phyloP scores from a whole-genome alignment of 2,329 filamentous ascomycete genomes.

The Scytalidium lignicola region DNA sequence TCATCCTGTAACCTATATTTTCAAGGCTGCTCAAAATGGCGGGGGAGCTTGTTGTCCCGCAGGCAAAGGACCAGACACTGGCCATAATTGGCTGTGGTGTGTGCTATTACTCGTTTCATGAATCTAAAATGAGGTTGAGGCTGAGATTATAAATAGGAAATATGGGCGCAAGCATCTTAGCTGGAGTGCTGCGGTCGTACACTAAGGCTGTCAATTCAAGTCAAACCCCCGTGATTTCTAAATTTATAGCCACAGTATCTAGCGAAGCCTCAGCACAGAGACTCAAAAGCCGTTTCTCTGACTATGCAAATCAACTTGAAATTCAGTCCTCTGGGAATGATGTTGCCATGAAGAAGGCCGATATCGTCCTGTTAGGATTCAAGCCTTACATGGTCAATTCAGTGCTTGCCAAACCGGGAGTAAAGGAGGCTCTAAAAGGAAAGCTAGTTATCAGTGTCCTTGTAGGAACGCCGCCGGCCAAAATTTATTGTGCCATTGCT shows the following conservation, averaged over 20 bases:
- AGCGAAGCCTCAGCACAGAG: constrained; percentile 31
- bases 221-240: constrained; percentile 15
- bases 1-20: too few species aligned
- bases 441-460: constrained; percentile 82
- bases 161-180: constrained; percentile 23
- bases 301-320: constrained; percentile 21
- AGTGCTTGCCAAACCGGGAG: constrained; percentile 62
- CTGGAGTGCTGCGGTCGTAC: constrained; percentile 18
- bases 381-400: constrained; percentile 71
- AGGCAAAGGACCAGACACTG: constrained; percentile 9
- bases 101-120: not conserved
- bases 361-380: constrained; percentile 74
- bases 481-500: constrained; percentile 63
- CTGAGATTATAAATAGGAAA: constrained; percentile 11
- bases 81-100: constrained; percentile 19
- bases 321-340: constrained; percentile 55
- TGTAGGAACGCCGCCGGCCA: constrained; percentile 66
- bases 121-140: not conserved
- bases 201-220: constrained; percentile 7
- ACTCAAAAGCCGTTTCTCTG: constrained; percentile 28
- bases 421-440: constrained; percentile 66
- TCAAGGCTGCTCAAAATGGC: not conserved
- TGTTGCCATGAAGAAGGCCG: constrained; percentile 59
- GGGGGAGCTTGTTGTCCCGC: not conserved
- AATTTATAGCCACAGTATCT: constrained; percentile 38